Percentiles rank a stretch among this genome's conserved stretches.
Evolutionary conservation across 495 filamentous ascomycete genomes (phyloP).

Genomic region (Darksidea phi): DNA sequence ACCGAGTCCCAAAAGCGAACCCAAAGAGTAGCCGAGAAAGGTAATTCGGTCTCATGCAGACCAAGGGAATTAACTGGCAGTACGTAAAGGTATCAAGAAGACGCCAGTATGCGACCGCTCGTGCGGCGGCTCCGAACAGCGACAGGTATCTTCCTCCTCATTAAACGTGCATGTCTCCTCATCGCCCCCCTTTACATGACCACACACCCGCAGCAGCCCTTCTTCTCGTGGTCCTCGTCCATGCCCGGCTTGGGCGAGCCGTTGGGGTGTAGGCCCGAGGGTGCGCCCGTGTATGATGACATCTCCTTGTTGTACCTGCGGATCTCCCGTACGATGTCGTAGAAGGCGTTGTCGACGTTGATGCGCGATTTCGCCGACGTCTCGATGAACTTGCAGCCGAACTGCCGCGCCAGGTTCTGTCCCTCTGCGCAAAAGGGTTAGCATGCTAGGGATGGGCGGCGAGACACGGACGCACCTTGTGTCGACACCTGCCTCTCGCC

Average conservation of each 20-base stretch:
- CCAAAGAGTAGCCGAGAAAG: constrained; percentile 27
- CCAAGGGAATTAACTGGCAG: constrained; percentile 28
- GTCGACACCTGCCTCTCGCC: constrained; percentile 83
- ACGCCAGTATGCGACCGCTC: constrained; percentile 22
- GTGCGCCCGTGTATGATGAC: constrained; percentile 73
- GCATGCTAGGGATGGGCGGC: constrained; percentile 13
- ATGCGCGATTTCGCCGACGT: constrained; percentile 97
- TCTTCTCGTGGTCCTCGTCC: constrained; percentile 64
- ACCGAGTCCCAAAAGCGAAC: constrained; percentile 32
- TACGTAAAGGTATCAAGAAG: constrained; percentile 33
- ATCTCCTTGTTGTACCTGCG: constrained; percentile 97
- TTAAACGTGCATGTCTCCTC: constrained; percentile 13
- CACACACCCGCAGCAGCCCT: constrained; percentile 83
- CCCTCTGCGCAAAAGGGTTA: constrained; percentile 67
- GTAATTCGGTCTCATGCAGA: constrained; percentile 21
- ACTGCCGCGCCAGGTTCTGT: constrained; percentile 76
- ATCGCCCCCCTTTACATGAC: constrained; percentile 67
- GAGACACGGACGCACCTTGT: constrained; percentile 65
- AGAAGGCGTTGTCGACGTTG: constrained; percentile 98
- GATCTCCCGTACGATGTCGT: constrained; percentile 95
- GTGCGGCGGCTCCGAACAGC: constrained; percentile 25
- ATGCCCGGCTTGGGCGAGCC: constrained; percentile 74
- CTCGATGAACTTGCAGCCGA: constrained; percentile 97
- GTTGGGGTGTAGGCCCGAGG: constrained; percentile 59
- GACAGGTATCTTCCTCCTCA: constrained; percentile 29